A percentile compares a stretch with the other conserved stretches of the same genome.
Evolutionary conservation across 306 rosid species (phyloP).

Genomic region (Crataegus laevigata): DNA sequence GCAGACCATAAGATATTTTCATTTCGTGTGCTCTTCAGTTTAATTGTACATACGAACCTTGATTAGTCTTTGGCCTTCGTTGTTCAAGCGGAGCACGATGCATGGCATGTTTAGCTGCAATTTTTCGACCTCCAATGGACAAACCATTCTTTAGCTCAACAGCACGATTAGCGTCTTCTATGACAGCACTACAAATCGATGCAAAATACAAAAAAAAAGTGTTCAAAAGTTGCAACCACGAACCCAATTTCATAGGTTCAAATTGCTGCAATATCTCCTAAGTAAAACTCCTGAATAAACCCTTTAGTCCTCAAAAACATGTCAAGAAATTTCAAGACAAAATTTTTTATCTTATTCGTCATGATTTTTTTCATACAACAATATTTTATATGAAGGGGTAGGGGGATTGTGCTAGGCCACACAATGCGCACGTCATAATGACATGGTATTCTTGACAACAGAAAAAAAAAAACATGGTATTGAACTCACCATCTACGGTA

Average conservation of each 20-base stretch:
- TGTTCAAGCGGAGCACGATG: constrained; percentile 76
- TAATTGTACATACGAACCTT: constrained; percentile 39
- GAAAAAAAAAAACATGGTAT: background rate
- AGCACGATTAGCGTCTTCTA: constrained; percentile 73
- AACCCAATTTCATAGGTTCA: background rate
- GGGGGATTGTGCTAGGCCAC: background rate
- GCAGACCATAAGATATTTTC: background rate
- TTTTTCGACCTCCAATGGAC: constrained; percentile 68
- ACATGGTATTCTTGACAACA: background rate
- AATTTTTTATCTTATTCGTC: background rate
- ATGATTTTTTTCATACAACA: background rate
- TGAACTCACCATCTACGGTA: background rate
- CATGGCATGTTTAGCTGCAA: constrained; percentile 73
- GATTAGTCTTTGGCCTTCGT: constrained; percentile 51
- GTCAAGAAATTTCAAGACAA: background rate
- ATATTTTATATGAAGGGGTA: background rate
- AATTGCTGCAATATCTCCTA: background rate
- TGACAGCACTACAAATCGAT: constrained; percentile 59
- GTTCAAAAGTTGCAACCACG: background rate
- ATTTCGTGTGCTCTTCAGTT: background rate
- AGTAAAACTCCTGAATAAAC: background rate
- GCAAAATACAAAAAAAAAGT: constrained; percentile 2
- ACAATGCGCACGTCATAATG: background rate
- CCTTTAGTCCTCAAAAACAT: background rate
- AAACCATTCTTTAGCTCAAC: constrained; percentile 69